A percentile compares a stretch with the other conserved stretches of the same genome.
These are phyloP conservation scores for Solanum hybrid DNA, from an alignment of 305 asterid genomes.

Conservation along the genomic window DNA sequence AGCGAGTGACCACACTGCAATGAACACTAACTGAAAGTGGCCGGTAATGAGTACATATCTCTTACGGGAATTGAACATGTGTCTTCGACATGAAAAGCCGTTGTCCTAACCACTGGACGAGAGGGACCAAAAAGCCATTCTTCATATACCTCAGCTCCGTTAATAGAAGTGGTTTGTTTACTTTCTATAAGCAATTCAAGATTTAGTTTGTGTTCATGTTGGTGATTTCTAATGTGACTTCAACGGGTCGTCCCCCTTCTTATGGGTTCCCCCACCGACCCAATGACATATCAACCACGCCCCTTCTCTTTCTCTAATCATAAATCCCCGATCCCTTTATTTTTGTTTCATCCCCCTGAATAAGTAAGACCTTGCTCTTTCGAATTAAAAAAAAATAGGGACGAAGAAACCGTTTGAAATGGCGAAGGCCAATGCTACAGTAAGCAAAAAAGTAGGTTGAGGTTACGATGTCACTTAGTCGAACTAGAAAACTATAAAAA, in stretches of 20 bases:
- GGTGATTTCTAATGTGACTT: background rate
- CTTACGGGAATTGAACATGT: background rate
- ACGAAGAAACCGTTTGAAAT: too few relatives aligned
- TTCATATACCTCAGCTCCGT: background rate
- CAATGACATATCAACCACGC: background rate
- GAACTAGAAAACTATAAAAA: background rate
- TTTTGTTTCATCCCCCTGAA: too few relatives aligned
- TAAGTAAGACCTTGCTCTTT: too few relatives aligned
- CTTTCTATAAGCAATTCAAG: background rate
- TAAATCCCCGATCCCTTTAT: background rate
- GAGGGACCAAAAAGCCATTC: background rate
- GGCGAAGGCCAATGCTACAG: background rate
- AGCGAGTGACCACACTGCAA: background rate
- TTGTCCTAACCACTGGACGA: background rate
- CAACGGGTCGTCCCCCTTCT: background rate
- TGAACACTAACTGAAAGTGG: background rate
- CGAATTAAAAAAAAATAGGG: background rate
- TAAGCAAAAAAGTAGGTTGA: too few relatives aligned
- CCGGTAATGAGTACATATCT: too few relatives aligned
- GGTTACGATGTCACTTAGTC: background rate
- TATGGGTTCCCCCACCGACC: background rate
- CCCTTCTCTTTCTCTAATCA: too few relatives aligned
- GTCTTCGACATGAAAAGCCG: background rate
- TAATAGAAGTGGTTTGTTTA: background rate
- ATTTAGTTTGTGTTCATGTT: background rate